These are phyloP conservation scores for Cymodocea nodosa DNA, from an alignment of 116 monocot genomes.

Conservation along the genomic window DNA sequence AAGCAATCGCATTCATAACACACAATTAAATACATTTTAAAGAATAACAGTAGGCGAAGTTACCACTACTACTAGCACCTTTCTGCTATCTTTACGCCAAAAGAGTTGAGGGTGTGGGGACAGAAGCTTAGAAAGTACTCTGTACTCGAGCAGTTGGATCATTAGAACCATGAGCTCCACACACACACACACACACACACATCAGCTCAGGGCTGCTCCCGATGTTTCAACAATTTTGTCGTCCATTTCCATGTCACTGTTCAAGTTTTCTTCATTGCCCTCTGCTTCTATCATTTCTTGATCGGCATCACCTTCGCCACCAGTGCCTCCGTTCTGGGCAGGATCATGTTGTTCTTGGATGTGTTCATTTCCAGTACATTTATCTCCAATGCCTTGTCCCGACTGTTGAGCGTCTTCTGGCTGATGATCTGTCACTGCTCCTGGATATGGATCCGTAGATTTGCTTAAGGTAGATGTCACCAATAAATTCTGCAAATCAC, in stretches of 20 bases:
- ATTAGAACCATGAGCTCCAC: too few species aligned
- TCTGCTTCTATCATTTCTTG: slow-evolving; percentile 12
- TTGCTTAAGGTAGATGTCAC: slow-evolving; percentile 12
- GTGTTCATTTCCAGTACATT: background rate
- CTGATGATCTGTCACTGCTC: background rate
- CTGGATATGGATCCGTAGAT: slow-evolving; percentile 11
- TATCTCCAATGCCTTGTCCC: background rate
- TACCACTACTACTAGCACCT: too few species aligned
- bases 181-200: background rate
- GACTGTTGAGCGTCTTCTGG: background rate
- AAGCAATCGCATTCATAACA: too few species aligned
- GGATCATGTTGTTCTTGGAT: slow-evolving; percentile 2
- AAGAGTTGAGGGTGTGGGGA: too few species aligned
- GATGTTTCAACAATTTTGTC: background rate
- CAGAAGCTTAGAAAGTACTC: too few species aligned
- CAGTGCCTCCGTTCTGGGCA: slow-evolving; percentile 6
- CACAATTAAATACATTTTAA: too few species aligned
- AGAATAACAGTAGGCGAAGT: too few species aligned
- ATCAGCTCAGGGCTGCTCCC: background rate
- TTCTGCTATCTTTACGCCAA: too few species aligned
- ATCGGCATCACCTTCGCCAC: slow-evolving; percentile 5
- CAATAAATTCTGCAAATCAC: slow-evolving; percentile 30
- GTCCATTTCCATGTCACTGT: slow-evolving; percentile 7
- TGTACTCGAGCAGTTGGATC: too few species aligned
- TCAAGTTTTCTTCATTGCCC: background rate